Percentiles rank a stretch among this genome's conserved stretches.
Conservation (phyloP, 176 grass and related monocot species). For the Tillandsia fasciculata region DNA sequence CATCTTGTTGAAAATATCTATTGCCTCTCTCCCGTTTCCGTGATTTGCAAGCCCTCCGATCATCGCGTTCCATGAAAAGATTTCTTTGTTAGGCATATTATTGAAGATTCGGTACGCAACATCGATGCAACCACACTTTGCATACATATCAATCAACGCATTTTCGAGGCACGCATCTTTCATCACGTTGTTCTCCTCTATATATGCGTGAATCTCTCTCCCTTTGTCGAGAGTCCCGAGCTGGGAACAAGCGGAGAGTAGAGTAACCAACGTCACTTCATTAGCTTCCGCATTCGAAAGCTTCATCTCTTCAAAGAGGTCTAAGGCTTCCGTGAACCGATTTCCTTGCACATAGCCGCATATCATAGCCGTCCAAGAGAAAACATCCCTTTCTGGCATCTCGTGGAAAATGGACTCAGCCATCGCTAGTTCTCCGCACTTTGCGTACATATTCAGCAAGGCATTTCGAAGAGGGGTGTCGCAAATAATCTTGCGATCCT, state of each 20-base stretch:
- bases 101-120: constrained; percentile 50
- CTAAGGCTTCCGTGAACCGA: constrained; percentile 41
- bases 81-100: constrained; percentile 37
- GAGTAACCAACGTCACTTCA: constrained; percentile 67
- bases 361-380: constrained; percentile 79
- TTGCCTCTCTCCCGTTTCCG: constrained; percentile 48
- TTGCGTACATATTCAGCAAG: constrained; percentile 82
- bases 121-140: constrained; percentile 61
- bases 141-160: constrained; percentile 83
- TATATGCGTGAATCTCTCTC: constrained; percentile 50
- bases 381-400: constrained; percentile 46
- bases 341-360: constrained; percentile 54
- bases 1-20: constrained; percentile 54
- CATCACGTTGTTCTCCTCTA: constrained; percentile 50
- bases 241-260: constrained; percentile 69
- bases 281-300: constrained; percentile 30
- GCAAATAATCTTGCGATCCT: constrained; percentile 15
- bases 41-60: constrained; percentile 67
- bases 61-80: constrained; percentile 70
- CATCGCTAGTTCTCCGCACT: constrained; percentile 54
- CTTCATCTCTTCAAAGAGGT: constrained; percentile 66
- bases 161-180: constrained; percentile 49
- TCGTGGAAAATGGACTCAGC: constrained; percentile 39
- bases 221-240: constrained; percentile 69
- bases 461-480: constrained; percentile 56